Conservation (phyloP, 2,329 filamentous ascomycete species). For the Amylocarpus encephaloides region DNA sequence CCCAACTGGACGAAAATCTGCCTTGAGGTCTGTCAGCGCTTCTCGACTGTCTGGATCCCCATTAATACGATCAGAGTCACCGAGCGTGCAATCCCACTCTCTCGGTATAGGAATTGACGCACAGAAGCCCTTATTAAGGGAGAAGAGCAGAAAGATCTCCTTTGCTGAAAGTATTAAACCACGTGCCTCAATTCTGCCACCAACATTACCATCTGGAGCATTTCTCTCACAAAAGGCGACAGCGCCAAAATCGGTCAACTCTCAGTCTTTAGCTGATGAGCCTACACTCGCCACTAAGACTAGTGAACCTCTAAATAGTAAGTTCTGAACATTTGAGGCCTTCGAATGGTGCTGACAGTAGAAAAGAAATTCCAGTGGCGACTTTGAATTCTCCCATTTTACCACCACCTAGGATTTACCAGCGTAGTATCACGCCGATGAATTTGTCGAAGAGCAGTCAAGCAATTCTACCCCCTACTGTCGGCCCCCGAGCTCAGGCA, state of each 20-base stretch:
- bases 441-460: no score
- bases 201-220: conserved; percentile 7
- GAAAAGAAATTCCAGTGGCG: background rate
- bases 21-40: conserved; percentile 17
- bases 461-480: no score
- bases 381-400: conserved; percentile 6
- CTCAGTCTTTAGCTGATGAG: no score
- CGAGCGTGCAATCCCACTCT: conserved; percentile 8
- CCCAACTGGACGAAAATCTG: conserved; percentile 22
- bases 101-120: conserved; percentile 18
- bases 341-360: no score
- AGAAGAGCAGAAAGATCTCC: conserved; percentile 16
- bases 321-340: no score
- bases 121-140: conserved; percentile 20
- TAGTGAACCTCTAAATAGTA: background rate
- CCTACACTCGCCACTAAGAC: no score
- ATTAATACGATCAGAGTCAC: conserved; percentile 3
- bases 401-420: conserved; percentile 6
- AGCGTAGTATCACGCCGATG: no score
- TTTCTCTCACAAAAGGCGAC: conserved; percentile 1
- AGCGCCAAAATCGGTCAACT: background rate
- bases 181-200: conserved; percentile 4
- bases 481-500: no score
- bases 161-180: conserved; percentile 13
- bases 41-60: conserved; percentile 22